A percentile compares a stretch with the other conserved stretches of the same genome.
These are phyloP conservation scores for Arthroderma sp. DNA, from an alignment of 2,329 filamentous ascomycete species.

Conservation along the genomic window DNA sequence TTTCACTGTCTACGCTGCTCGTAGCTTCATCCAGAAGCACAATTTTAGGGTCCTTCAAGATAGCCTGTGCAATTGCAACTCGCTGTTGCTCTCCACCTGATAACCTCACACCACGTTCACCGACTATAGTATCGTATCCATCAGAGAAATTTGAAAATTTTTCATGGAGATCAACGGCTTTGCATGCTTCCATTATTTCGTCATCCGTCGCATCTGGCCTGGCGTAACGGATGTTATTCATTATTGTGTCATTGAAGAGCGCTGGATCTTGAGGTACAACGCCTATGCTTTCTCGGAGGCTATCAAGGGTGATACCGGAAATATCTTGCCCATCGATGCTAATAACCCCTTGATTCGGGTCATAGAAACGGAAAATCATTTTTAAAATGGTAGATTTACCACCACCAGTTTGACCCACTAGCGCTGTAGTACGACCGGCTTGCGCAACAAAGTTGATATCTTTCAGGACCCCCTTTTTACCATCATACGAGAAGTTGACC, in stretches of 20 bases:
- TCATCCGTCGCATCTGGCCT: slow-evolving; percentile 47
- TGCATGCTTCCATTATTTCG: slow-evolving; percentile 48
- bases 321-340: slow-evolving; percentile 44
- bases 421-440: slow-evolving; percentile 39
- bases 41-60: slow-evolving; percentile 32
- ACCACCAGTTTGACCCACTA: slow-evolving; percentile 46
- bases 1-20: slow-evolving; percentile 36
- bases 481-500: slow-evolving; percentile 41
- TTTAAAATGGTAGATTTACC: slow-evolving; percentile 46
- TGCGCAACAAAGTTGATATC: slow-evolving; percentile 35
- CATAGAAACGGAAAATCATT: slow-evolving; percentile 43
- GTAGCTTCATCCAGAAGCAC: slow-evolving; percentile 40
- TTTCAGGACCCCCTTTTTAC: slow-evolving; percentile 34
- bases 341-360: slow-evolving; percentile 36
- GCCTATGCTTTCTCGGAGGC: slow-evolving; percentile 45
- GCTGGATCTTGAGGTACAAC: slow-evolving; percentile 52
- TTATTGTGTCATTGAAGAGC: slow-evolving; percentile 51
- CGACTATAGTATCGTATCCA: slow-evolving; percentile 36
- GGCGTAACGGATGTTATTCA: slow-evolving; percentile 53
- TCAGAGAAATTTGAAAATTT: slow-evolving; percentile 47
- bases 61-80: slow-evolving; percentile 34
- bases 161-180: slow-evolving; percentile 50
- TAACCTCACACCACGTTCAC: slow-evolving; percentile 37
- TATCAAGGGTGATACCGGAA: slow-evolving; percentile 44
- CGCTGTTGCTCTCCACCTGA: slow-evolving; percentile 41